These are phyloP conservation scores for Myriosclerotinia curreyana DNA, from an alignment of 2,329 filamentous ascomycete genomes.

Conservation along the genomic window DNA sequence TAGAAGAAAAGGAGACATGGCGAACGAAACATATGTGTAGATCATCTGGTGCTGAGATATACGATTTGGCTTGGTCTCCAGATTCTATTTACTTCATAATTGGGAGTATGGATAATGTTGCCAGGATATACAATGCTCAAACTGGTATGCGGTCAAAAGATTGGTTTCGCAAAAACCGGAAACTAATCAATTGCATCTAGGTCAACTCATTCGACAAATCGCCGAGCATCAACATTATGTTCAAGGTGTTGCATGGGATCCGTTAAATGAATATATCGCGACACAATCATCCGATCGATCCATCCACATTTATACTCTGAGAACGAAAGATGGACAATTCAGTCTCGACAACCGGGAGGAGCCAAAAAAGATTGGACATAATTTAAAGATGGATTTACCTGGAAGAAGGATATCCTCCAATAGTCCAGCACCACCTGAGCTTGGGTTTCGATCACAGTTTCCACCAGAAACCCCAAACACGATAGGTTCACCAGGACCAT, in stretches of 20 bases:
- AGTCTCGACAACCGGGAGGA: slow-evolving; percentile 64
- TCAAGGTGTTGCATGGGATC: slow-evolving; percentile 97
- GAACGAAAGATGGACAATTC: slow-evolving; percentile 94
- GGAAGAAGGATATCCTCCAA: slow-evolving; percentile 83
- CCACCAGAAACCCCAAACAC: slow-evolving; percentile 53
- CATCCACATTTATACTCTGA: slow-evolving; percentile 94
- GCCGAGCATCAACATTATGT: slow-evolving; percentile 98
- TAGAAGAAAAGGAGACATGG: slow-evolving; percentile 96
- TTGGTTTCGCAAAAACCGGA: background rate
- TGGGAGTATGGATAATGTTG: slow-evolving; percentile 98
- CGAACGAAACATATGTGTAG: slow-evolving; percentile 96
- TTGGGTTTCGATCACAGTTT: slow-evolving; percentile 64
- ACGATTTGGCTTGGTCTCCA: slow-evolving; percentile 98
- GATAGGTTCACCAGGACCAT: slow-evolving; percentile 80
- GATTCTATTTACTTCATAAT: slow-evolving; percentile 95
- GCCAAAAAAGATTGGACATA: slow-evolving; percentile 75
- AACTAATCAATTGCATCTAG: slow-evolving; percentile 38
- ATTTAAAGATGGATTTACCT: slow-evolving; percentile 82
- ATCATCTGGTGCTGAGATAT: slow-evolving; percentile 92
- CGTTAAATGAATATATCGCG: slow-evolving; percentile 94
- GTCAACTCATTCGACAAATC: slow-evolving; percentile 78
- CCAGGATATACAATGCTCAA: slow-evolving; percentile 91
- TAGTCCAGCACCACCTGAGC: slow-evolving; percentile 87
- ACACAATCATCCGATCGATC: slow-evolving; percentile 98
- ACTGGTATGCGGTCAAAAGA: slow-evolving; percentile 58